phyloP scores from a whole-genome alignment of 805 yeast species.

The Starmerella sp. region DNA sequence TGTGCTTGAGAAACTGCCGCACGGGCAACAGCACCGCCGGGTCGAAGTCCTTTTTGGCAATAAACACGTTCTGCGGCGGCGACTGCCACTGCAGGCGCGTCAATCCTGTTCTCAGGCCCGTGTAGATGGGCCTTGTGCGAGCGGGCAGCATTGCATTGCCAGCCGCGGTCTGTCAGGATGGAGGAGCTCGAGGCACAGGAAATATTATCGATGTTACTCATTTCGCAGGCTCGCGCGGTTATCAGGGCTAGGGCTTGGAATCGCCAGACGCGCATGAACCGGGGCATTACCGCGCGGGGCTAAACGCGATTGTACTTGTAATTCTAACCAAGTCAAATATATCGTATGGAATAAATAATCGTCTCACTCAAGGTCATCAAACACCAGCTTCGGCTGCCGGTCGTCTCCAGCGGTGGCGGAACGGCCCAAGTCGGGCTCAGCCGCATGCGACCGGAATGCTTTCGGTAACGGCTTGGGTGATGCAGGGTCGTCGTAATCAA shows the following conservation, averaged over 20 bases:
- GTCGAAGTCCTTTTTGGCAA: slow-evolving; percentile 81
- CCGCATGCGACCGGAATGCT: neutral
- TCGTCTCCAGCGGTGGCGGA: neutral
- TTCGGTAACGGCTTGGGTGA: slow-evolving; percentile 5
- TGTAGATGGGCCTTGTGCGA: slow-evolving; percentile 13
- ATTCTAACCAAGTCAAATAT: neutral
- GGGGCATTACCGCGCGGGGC: neutral
- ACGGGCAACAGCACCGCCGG: slow-evolving; percentile 51
- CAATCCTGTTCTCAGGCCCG: slow-evolving; percentile 14
- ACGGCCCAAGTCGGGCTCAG: neutral
- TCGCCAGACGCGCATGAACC: neutral
- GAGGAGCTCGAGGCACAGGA: neutral
- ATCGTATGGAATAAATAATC: neutral
- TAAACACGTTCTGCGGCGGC: slow-evolving; percentile 60
- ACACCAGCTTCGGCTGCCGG: slow-evolving; percentile 6
- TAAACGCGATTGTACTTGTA: no score
- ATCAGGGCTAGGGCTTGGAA: neutral
- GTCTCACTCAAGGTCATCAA: slow-evolving; percentile 13
- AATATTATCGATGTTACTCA: neutral
- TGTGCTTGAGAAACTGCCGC: slow-evolving; percentile 48
- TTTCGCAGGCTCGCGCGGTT: neutral
- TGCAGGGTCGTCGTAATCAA: slow-evolving; percentile 14
- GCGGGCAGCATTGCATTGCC: slow-evolving; percentile 17
- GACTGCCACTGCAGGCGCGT: slow-evolving; percentile 49
- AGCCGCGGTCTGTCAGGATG: neutral